These are phyloP conservation scores for Fragaria nilgerrensis DNA, from an alignment of 306 rosid genomes.

Conservation along the genomic window DNA sequence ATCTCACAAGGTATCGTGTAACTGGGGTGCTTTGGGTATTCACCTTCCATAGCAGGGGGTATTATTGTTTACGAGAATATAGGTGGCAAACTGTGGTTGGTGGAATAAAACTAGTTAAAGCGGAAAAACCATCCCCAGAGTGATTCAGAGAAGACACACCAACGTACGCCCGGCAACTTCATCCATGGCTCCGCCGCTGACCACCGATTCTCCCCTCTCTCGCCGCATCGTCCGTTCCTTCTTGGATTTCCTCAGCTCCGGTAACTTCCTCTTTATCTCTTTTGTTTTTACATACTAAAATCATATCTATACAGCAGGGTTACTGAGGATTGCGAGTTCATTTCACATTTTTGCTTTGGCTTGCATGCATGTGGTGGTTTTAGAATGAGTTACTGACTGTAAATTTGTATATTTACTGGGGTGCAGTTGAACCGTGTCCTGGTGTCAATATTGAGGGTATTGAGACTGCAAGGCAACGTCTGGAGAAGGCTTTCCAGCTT, in stretches of 20 bases:
- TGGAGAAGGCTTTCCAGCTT: constrained; percentile 64
- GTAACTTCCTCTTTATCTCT: constrained; percentile 29
- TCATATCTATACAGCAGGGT: background rate
- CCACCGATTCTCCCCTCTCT: constrained; percentile 66
- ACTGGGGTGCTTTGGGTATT: too few relatives aligned
- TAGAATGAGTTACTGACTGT: background rate
- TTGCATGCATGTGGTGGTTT: background rate
- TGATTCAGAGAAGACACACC: too few relatives aligned
- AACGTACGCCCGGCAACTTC: too few relatives aligned
- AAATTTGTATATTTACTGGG: constrained; percentile 16
- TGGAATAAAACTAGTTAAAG: background rate
- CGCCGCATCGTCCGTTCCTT: constrained; percentile 81
- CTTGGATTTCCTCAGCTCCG: constrained; percentile 62
- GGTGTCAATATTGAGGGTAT: constrained; percentile 74
- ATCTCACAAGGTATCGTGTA: too few relatives aligned
- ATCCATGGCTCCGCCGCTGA: constrained; percentile 42
- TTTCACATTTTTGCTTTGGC: background rate
- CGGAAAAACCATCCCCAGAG: background rate
- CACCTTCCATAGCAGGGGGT: too few relatives aligned
- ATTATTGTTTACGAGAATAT: too few relatives aligned
- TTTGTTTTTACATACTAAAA: background rate
- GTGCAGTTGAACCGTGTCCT: constrained; percentile 66
- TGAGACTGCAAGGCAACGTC: constrained; percentile 81
- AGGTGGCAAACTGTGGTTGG: background rate
- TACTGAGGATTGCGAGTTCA: background rate